A percentile compares a stretch with the other conserved stretches of the same genome.
Evolutionary conservation across 2,329 filamentous ascomycete genomes (phyloP).

Genomic region (Nemania sp.): DNA sequence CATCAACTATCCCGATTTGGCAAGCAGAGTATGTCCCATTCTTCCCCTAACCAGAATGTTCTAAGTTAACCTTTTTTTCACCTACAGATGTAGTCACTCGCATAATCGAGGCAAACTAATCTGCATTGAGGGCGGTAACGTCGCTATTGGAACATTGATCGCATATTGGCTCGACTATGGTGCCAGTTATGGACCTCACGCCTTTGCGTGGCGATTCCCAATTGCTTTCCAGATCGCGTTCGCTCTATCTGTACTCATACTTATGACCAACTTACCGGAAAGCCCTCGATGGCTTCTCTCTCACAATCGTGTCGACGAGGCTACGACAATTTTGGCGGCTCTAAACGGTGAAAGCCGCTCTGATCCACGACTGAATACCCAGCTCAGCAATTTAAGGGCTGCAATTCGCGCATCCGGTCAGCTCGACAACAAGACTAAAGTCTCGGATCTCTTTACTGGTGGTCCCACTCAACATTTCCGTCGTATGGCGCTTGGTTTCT

Average conservation of each 20-base stretch:
- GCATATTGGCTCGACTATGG: constrained; percentile 50
- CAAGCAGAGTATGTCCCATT: constrained; percentile 40
- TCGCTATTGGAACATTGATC: constrained; percentile 48
- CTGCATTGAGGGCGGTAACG: constrained; percentile 55
- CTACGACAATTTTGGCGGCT: constrained; percentile 55
- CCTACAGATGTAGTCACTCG: constrained; percentile 43
- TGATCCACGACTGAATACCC: constrained; percentile 46
- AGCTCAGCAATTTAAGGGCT: constrained; percentile 48
- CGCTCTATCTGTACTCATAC: constrained; percentile 47
- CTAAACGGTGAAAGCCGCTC: constrained; percentile 56
- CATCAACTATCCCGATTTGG: constrained; percentile 49
- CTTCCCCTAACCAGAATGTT: neutral
- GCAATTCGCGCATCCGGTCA: constrained; percentile 40
- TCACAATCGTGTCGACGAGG: constrained; percentile 53
- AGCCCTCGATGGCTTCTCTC: constrained; percentile 54
- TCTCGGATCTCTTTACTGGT: constrained; percentile 56
- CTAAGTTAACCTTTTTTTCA: constrained; percentile 18
- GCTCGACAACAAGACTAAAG: constrained; percentile 35
- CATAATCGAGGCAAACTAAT: constrained; percentile 64
- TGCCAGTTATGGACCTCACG: constrained; percentile 39
- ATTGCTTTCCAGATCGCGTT: constrained; percentile 48
- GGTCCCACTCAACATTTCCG: constrained; percentile 68
- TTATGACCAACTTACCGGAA: constrained; percentile 53
- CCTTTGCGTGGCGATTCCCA: constrained; percentile 45
- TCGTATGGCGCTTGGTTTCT: constrained; percentile 62